Evolutionary conservation across 2,329 filamentous ascomycete genomes (phyloP).

Genomic region (Monosporascus sp.): DNA sequence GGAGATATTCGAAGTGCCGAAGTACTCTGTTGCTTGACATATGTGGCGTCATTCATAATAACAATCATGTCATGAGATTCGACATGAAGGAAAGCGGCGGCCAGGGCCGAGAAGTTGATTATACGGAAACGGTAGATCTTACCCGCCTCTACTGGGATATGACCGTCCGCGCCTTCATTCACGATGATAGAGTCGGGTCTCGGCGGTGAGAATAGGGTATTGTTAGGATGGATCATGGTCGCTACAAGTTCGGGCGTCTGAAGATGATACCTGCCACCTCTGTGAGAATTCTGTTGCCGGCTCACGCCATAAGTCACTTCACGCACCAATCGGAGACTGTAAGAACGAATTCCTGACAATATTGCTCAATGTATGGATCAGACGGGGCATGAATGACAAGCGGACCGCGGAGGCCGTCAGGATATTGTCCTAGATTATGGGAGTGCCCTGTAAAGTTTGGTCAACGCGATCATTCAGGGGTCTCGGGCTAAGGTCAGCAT

Average conservation of each 20-base stretch:
- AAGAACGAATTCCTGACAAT: constrained; percentile 55
- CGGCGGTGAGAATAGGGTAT: constrained; percentile 34
- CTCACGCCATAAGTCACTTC: constrained; percentile 29
- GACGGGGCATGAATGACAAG: constrained; percentile 55
- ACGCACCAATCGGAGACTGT: constrained; percentile 49
- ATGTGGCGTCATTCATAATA: constrained; percentile 39
- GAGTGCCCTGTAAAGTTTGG: constrained; percentile 44
- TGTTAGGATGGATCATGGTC: constrained; percentile 34
- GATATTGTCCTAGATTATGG: constrained; percentile 59
- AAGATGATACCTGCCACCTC: constrained; percentile 33
- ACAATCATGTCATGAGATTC: constrained; percentile 38
- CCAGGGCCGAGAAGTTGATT: constrained; percentile 40
- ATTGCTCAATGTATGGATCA: constrained; percentile 45
- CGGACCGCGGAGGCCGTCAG: constrained; percentile 59
- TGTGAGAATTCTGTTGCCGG: constrained; percentile 32
- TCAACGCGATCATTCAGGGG: background rate
- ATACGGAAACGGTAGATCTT: constrained; percentile 44
- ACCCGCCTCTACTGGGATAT: constrained; percentile 31
- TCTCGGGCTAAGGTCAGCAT: constrained; percentile 10
- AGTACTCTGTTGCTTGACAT: constrained; percentile 29
- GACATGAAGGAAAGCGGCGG: constrained; percentile 38
- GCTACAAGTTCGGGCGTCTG: constrained; percentile 32
- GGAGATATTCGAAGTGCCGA: constrained; percentile 36
- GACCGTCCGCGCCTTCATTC: constrained; percentile 35
- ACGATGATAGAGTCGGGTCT: constrained; percentile 35